Evolutionary conservation across 495 filamentous ascomycete genomes (phyloP), one percentile per base, ranked within the genome.

Genomic region (Pseudotulostoma volvatum): DNA sequence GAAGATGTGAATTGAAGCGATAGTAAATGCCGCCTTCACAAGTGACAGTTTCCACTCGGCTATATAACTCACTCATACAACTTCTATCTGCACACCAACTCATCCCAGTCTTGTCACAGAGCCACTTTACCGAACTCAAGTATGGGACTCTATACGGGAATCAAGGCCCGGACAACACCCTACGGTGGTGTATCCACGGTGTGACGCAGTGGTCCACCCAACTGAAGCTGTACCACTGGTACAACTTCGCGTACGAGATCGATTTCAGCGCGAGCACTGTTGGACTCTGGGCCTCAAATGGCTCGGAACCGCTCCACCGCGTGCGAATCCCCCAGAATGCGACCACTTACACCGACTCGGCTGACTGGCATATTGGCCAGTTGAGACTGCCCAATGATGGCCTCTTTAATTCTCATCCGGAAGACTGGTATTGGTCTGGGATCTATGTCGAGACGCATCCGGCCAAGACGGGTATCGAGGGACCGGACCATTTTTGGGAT

Each of bases 91-190:
- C n/a, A n/a, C n/a, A n/a, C n/a, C n/a, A n/a, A 11, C 23, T 28
- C 23, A 28, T 28, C 5, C 23, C 23, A 11, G 11, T 5, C 11
- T 20, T n/a, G n/a, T 18, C 7, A 23, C 68, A 82, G 62, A 73
- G 64, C 52, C 77, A 82, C 60, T 83, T 81, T 56, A 82, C 78
- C 39, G 79, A 82, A 61, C 55, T 84, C 52, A 81, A 84, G 61
- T 73, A 73, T 43, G 80, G 79, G 39, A 70, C 67, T 68, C 58
- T 74, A 39, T 66, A 64, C 34, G 76, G 76, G 38, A 73, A 74
- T 54, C 43, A 50, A 35, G 72, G 67, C 21, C 65, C 68, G 18
- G 72, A 79, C 37, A 57, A 58, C 39, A 57, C 59, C 17, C 61
- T 75, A 9, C 58, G 64, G 23, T 77, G 70, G 71, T 60, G 65